Evolutionary conservation across 306 rosid species (phyloP), one percentile per base, ranked within the genome.

Genomic region (Trichosanthes truncata): DNA sequence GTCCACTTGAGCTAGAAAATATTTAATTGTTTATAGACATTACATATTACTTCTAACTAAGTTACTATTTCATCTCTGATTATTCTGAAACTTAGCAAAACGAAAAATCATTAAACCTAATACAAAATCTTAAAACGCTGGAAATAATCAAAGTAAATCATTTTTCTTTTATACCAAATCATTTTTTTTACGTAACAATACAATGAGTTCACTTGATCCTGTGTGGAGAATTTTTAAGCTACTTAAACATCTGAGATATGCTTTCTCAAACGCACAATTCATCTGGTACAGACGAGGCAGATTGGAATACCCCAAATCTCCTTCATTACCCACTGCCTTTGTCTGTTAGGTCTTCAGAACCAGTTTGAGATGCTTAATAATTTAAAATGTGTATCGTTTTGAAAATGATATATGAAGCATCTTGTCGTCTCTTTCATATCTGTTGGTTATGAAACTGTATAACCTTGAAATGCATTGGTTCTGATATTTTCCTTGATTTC

Each of bases 401-500:
- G 49, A 45, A 14, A 71, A 73, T 23, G 53, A 73, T 2, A 46
- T 15, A 69, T 43, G 59, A 73, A 73, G 76, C 11, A 1, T 72
- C 12, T 45, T 45, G 21, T 72, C 14, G 14, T 3, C 14, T 48
- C 40, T 48, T 46, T 73, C 78, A 15, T 29, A 29, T 73, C 14
- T 73, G 21, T 71, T n/a, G 13, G 17, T 45, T 46, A 45, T 72
- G 41, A 25, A 74, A 31, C 45, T 49, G 17, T 48, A 9, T 74
- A 74, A 74, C 45, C 62, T 17, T 29, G 18, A 74, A 15, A 74
- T 74, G 59, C 5, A 14, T 26, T 73, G 23, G 4, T 51, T 62
- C 69, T 6, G 63, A 26, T 73, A 5, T 49, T 51, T 8, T 52
- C 78, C 52, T 67, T 51, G 48, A 14, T 73, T 79, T 84, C 56